Base-by-base conservation (phyloP, 73 alveolate species). In the Paramecium bursaria region DNA sequence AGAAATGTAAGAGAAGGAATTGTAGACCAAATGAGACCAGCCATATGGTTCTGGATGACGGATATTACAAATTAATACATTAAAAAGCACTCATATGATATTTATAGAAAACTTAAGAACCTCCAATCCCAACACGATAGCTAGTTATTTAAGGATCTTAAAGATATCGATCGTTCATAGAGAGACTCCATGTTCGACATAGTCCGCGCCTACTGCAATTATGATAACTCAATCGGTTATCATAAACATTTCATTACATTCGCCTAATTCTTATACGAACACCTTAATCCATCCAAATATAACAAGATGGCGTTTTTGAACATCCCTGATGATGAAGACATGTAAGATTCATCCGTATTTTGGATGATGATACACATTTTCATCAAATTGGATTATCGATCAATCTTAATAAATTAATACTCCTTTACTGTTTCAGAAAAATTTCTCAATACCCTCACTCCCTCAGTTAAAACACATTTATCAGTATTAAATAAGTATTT, bases 41-140 rank as follows among this genome's bases (percentile, higher is more conserved):
- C 55, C 1, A 61, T 54, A 7, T 61, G 80, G 80, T 61, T 61
- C 42, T 61, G 80, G 80, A 17, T 61, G 2, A 31, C 80, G 3
- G 80, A 61, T 33, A 61, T 61, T 23, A 30, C 31, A 31, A 33
- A 61, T 4, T 35, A 39, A 3, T n/a, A 35, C 11, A 61, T 61
- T 26, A 33, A 14, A 33, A 61, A 31, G 10, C 80, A 61, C 42
- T 5, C 26, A 17, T 17, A 33, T 19, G 31, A 61, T 33, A 61
- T 61, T 6, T 61, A 61, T 61, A 4, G 17, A 31, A 61, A 61
- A 33, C 26, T 61, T 27, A 61, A 61, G 19, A 15, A 52, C 5
- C 42, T 17, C 21, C 50, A 61, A 27, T 31, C 55, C 19, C 21
- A 31, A 31, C 31, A 61, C 21, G 80, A 61, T 35, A 0, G 17